These are phyloP conservation scores for Trichoderma orchidacearum DNA, from an alignment of 495 filamentous ascomycete genomes.

Conservation along the genomic window DNA sequence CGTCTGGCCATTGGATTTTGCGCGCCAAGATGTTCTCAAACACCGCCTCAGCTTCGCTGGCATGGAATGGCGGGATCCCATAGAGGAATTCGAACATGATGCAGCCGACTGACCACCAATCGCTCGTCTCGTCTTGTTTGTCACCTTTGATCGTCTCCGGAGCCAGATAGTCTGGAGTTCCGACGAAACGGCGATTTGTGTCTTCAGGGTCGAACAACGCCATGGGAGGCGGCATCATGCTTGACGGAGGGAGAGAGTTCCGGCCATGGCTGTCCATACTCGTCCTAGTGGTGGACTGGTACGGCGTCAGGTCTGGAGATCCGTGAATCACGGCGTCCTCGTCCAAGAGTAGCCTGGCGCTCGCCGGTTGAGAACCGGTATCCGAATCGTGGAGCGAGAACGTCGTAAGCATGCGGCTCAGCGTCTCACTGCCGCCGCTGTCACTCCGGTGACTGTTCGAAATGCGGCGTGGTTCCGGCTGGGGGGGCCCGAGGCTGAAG, in stretches of 20 bases:
- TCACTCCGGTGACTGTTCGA: slow-evolving; percentile 83
- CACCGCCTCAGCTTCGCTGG: slow-evolving; percentile 76
- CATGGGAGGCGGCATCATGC: slow-evolving; percentile 89
- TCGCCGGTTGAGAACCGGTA: slow-evolving; percentile 18
- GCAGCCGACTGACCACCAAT: slow-evolving; percentile 98
- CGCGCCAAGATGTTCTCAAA: slow-evolving; percentile 92
- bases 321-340: slow-evolving; percentile 42
- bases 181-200: slow-evolving; percentile 84
- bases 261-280: slow-evolving; percentile 22
- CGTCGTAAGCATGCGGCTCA: slow-evolving; percentile 70
- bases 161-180: slow-evolving; percentile 92
- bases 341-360: slow-evolving; percentile 44
- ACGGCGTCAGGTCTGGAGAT: slow-evolving; percentile 56
- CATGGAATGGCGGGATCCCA: slow-evolving; percentile 88
- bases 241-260: slow-evolving; percentile 44
- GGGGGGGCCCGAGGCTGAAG: slow-evolving; percentile 61
- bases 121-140: slow-evolving; percentile 92
- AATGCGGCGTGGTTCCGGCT: slow-evolving; percentile 60
- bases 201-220: slow-evolving; percentile 93
- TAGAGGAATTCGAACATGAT: slow-evolving; percentile 96
- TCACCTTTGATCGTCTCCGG: slow-evolving; percentile 93
- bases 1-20: slow-evolving; percentile 71
- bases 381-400: slow-evolving; percentile 62
- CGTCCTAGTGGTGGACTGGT: slow-evolving; percentile 48
- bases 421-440: slow-evolving; percentile 72